phyloP scores from a whole-genome alignment of 352 stramenopile species.

The Pythium angustatum region DNA sequence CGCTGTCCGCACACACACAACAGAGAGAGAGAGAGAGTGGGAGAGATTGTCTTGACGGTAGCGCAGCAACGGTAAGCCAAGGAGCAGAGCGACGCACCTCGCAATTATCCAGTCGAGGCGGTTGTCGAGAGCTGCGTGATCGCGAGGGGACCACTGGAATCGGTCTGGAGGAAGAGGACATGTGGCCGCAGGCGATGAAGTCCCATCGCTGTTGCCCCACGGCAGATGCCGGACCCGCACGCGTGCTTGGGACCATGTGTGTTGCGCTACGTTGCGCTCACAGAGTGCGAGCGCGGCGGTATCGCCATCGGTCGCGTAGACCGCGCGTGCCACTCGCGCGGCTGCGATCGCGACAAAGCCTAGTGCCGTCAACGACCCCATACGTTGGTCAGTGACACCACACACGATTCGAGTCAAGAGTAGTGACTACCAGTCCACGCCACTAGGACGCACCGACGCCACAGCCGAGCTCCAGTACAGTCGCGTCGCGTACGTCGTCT shows the following conservation, averaged over 20 bases:
- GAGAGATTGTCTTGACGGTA: no score
- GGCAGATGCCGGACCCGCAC: constrained; percentile 31
- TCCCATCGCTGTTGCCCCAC: constrained; percentile 19
- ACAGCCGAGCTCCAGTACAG: constrained; percentile 55
- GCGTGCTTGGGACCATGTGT: constrained; percentile 29
- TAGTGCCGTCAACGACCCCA: constrained; percentile 23
- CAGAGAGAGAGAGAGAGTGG: no score
- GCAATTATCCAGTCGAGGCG: constrained; percentile 25
- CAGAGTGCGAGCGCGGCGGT: constrained; percentile 37
- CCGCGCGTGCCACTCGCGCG: constrained; percentile 32
- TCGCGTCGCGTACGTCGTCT: constrained; percentile 22
- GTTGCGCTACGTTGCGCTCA: constrained; percentile 38
- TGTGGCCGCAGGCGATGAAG: background rate
- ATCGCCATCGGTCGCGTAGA: constrained; percentile 56
- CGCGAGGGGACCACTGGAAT: constrained; percentile 37
- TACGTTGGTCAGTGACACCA: no score
- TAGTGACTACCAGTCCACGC: no score
- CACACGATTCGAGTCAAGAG: no score
- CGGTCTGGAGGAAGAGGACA: background rate
- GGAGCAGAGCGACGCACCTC: no score
- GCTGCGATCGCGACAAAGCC: constrained; percentile 50
- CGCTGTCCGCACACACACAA: constrained; percentile 30
- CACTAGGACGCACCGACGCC: constrained; percentile 42
- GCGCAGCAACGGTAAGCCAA: no score
- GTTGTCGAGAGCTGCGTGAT: constrained; percentile 21